A percentile compares a stretch with the other conserved stretches of the same genome.
These are phyloP conservation scores for Plasmopara muralis DNA, from an alignment of 352 stramenopile genomes.

Conservation along the genomic window DNA sequence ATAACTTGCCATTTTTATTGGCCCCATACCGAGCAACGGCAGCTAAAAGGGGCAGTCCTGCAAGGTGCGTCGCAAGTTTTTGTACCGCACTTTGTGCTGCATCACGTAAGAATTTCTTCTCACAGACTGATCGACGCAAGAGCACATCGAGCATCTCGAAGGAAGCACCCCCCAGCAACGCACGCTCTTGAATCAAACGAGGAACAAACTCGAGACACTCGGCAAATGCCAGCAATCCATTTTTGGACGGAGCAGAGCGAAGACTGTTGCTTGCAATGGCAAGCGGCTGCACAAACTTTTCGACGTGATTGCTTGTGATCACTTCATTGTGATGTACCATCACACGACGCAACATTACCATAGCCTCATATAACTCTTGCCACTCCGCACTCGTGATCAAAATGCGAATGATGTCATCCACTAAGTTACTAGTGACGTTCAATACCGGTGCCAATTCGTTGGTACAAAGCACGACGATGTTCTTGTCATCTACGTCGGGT, in stretches of 20 bases:
- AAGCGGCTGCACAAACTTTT: conserved; percentile 29
- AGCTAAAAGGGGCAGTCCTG: conserved; percentile 35
- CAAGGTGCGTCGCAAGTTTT: conserved; percentile 34
- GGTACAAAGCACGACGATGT: conserved; percentile 31
- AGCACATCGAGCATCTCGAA: conserved; percentile 43
- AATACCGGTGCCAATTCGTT: conserved; percentile 31
- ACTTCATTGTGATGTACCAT: conserved; percentile 44
- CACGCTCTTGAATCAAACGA: conserved; percentile 10
- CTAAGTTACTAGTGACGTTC: conserved; percentile 11
- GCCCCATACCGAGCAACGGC: conserved; percentile 32
- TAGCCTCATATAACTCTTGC: conserved; percentile 57
- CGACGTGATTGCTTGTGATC: conserved; percentile 19
- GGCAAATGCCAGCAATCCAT: conserved; percentile 48
- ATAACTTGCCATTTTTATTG: conserved; percentile 60
- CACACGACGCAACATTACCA: conserved; percentile 39
- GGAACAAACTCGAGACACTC: conserved; percentile 54
- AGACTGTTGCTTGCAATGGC: conserved; percentile 49
- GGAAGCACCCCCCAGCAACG: conserved; percentile 17
- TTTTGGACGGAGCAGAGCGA: conserved; percentile 63
- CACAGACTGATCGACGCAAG: conserved; percentile 54
- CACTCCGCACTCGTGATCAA: conserved; percentile 38
- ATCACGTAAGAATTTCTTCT: conserved; percentile 71
- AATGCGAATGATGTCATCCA: conserved; percentile 21
- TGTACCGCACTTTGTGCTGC: conserved; percentile 33
- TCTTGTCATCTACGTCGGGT: conserved; percentile 36